Base-by-base conservation (phyloP, 331 rosid genomes). In the Acacia pycnantha region DNA sequence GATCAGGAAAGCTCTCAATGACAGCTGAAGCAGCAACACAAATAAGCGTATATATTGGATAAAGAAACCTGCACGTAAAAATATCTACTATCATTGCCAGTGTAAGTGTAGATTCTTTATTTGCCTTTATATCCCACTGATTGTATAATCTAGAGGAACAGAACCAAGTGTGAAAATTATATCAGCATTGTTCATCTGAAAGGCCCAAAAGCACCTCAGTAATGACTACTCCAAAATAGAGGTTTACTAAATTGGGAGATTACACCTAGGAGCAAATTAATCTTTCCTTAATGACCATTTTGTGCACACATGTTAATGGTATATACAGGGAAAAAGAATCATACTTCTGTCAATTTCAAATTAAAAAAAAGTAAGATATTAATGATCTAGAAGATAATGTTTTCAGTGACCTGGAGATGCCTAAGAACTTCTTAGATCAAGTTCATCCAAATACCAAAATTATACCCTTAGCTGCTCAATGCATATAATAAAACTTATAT, bases 21-120 rank as follows among this genome's bases (percentile, higher is more conserved):
- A 93, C 97, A 77, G 98, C 97, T 27, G 99, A 88, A 84, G 99
- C 98, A 86, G 99, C 95, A 82, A 94, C 88, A 77, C 99, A 94
- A 70, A 96, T 89, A 43, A 96, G 98, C 48, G 99, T 94, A 89
- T 96, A 96, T 83, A 94, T 74, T 79, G 99, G 99, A 89, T 96
- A 96, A 62, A 96, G 99, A 81, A 96, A 96, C 90, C 99, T 96
- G 90, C 84, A 77, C 48, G 56, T 35, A 18, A 74, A 31, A 76
- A 27, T 62, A 59, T 73, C 26, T 50, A 66, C 59, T 40, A 76
- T 61, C 37, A 4, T 27, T 61, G 65, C 76, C 44, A 35, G 40
- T 43, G n/a, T 43, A 69, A 46, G 64, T 13, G 47, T 74, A 70
- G 27, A 61, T 82, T 35, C 66, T 43, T 61, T 70, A 19, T 68